A percentile compares a stretch with the other conserved stretches of the same genome.
phyloP scores from a whole-genome alignment of 176 grass and related monocot species.

The Zoysia japonica region DNA sequence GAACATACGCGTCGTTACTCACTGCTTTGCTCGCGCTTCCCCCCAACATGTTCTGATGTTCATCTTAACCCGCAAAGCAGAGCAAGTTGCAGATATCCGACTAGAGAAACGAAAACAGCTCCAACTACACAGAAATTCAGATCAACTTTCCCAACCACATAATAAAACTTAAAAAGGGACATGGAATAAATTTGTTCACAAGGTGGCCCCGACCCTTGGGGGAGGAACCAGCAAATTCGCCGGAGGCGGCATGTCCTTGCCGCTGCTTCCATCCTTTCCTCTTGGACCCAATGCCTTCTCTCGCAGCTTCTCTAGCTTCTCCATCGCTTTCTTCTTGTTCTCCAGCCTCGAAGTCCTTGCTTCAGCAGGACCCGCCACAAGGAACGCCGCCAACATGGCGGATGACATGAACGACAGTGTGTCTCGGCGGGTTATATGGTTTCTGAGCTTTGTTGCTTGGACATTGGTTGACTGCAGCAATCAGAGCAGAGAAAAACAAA shows the following conservation, averaged over 20 bases:
- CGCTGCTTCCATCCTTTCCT: neutral
- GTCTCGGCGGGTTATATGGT: constrained; percentile 53
- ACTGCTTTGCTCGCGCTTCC: too few relatives aligned
- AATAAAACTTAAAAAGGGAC: neutral
- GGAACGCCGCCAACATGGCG: constrained; percentile 38
- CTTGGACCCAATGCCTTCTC: constrained; percentile 52
- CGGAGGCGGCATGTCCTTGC: constrained; percentile 38
- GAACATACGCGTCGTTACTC: too few relatives aligned
- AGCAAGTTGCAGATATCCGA: neutral
- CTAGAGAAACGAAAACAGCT: neutral
- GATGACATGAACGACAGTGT: constrained; percentile 54
- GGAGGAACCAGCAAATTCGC: constrained; percentile 43
- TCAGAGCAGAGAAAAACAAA: neutral
- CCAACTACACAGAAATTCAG: constrained; percentile 1
- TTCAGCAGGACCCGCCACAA: constrained; percentile 31
- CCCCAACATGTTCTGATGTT: too few relatives aligned
- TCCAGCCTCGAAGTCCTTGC: constrained; percentile 59
- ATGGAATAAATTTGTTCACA: neutral
- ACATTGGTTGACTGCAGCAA: constrained; percentile 19
- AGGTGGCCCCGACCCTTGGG: constrained; percentile 32
- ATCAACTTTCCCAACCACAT: neutral
- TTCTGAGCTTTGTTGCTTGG: constrained; percentile 27
- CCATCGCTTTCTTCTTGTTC: constrained; percentile 63
- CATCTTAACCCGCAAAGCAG: neutral
- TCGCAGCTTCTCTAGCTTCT: constrained; percentile 71